Evolutionary conservation across 208 protist genomes (phyloP).

Genomic region (Wallacemonas sp.): DNA sequence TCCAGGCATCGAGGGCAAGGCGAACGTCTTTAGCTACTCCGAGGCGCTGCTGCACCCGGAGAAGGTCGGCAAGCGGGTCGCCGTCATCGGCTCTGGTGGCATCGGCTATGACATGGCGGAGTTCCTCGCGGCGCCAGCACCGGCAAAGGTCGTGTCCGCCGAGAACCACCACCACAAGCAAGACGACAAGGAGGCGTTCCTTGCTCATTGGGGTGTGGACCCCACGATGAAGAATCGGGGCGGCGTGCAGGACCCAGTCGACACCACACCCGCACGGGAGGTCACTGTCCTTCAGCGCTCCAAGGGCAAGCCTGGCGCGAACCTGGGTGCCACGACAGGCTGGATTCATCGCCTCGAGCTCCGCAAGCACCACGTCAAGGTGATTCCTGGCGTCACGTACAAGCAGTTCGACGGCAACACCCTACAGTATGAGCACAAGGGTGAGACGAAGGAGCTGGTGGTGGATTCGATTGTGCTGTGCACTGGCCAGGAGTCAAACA

Average conservation of each 20-base stretch:
- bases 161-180: conserved; percentile 24
- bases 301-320: conserved; percentile 71
- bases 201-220: conserved; percentile 17
- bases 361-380: conserved; percentile 64
- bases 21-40: conserved; percentile 79
- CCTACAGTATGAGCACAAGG: conserved; percentile 48
- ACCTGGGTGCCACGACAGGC: conserved; percentile 85
- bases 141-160: conserved; percentile 8
- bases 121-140: conserved; percentile 55
- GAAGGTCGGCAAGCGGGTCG: conserved; percentile 69
- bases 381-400: conserved; percentile 72
- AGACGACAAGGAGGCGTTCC: background rate
- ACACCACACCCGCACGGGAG: conserved; percentile 18
- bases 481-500: conserved; percentile 78
- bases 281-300: conserved; percentile 80
- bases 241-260: conserved; percentile 35
- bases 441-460: conserved; percentile 31
- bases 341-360: conserved; percentile 91
- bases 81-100: conserved; percentile 90
- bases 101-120: conserved; percentile 93
- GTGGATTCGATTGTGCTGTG: conserved; percentile 90
- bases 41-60: conserved; percentile 73
- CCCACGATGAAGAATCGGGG: conserved; percentile 22
- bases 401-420: conserved; percentile 78
- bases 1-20: conserved; percentile 42